phyloP scores from a whole-genome alignment of 768 basidiomycete genomes.

The Porphyrellus cyaneotinctus region DNA sequence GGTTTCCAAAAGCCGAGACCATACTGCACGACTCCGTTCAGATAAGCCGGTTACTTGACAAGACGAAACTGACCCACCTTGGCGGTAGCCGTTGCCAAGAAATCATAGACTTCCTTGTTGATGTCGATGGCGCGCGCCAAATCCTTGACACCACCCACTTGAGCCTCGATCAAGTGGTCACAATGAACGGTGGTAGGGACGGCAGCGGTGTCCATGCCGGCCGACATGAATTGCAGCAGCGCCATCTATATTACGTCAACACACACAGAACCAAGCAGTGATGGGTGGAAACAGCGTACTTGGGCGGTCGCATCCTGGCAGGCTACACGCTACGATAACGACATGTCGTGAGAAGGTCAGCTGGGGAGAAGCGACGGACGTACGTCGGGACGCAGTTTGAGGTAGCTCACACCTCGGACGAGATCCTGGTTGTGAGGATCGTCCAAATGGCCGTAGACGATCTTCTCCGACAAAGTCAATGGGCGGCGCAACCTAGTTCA shows the following conservation, averaged over 20 bases:
- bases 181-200: slow-evolving; percentile 99
- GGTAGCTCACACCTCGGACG: slow-evolving; percentile 87
- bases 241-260: slow-evolving; percentile 75
- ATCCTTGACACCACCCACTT: slow-evolving; percentile 91
- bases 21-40: slow-evolving; percentile 51
- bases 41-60: not conserved
- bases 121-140: slow-evolving; percentile 85
- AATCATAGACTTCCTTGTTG: slow-evolving; percentile 99
- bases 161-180: slow-evolving; percentile 98
- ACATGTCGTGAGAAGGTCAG: slow-evolving; percentile 3
- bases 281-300: slow-evolving; percentile 38
- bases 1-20: slow-evolving; percentile 99
- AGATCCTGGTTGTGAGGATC: slow-evolving; percentile 91
- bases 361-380: slow-evolving; percentile 30
- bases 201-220: slow-evolving; percentile 95
- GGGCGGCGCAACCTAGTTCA: slow-evolving; percentile 84
- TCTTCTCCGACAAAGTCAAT: slow-evolving; percentile 92
- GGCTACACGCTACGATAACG: slow-evolving; percentile 61
- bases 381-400: slow-evolving; percentile 97
- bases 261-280: slow-evolving; percentile 4
- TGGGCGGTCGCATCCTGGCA: slow-evolving; percentile 91
- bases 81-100: slow-evolving; percentile 94
- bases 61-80: slow-evolving; percentile 53
- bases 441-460: slow-evolving; percentile 96
- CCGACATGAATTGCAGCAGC: slow-evolving; percentile 99